A percentile compares a stretch with the other conserved stretches of the same genome.
These are phyloP conservation scores for Linnemannia elongata DNA, from an alignment of 192 early-diverging fungal species.

Conservation along the genomic window DNA sequence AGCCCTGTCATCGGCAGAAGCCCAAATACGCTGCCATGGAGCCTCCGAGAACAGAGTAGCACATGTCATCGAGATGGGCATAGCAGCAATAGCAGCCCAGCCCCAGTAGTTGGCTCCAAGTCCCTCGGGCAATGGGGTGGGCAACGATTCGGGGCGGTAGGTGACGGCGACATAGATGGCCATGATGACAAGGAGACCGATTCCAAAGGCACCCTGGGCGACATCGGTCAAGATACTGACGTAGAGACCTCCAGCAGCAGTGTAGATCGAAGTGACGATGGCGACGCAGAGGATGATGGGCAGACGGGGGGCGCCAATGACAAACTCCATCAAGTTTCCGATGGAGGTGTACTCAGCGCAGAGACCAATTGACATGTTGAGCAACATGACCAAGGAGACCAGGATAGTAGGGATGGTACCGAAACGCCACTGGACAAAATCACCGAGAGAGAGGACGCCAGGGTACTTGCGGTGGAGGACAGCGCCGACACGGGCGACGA, in stretches of 20 bases:
- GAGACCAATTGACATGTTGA: constrained; percentile 72
- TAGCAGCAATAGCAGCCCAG: constrained; percentile 72
- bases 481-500: constrained; percentile 72
- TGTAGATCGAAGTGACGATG: constrained; percentile 76
- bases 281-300: constrained; percentile 71
- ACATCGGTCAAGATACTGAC: constrained; percentile 78
- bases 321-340: constrained; percentile 65
- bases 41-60: constrained; percentile 78
- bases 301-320: constrained; percentile 69
- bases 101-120: constrained; percentile 76
- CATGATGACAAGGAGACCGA: constrained; percentile 66
- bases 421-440: constrained; percentile 74
- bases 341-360: constrained; percentile 78
- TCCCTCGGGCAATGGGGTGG: constrained; percentile 60
- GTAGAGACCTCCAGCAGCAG: constrained; percentile 75
- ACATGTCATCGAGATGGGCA: constrained; percentile 72
- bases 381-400: constrained; percentile 69
- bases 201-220: constrained; percentile 69
- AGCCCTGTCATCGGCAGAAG: constrained; percentile 73
- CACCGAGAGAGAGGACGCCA: constrained; percentile 73
- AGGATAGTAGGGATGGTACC: constrained; percentile 72
- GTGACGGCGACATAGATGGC: constrained; percentile 67
- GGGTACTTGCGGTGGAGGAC: constrained; percentile 70
- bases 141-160: constrained; percentile 63
- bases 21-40: constrained; percentile 82